Evolutionary conservation across 306 rosid genomes (phyloP).

Genomic region (Alnus rubra): DNA sequence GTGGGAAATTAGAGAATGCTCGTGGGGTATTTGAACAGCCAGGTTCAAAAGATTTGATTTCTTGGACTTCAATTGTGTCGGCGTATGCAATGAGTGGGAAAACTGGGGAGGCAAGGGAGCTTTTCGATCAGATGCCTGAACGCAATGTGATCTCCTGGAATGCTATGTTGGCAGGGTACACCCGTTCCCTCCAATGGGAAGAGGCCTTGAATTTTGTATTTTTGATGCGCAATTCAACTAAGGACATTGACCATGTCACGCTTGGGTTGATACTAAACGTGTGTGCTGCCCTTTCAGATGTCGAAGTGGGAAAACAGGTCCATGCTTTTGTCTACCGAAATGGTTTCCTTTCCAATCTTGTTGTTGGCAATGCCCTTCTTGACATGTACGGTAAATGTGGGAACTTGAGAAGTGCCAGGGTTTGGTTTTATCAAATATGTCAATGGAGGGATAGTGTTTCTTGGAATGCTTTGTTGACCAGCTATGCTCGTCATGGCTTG

Average conservation of each 20-base stretch:
- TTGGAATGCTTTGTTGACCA: conserved; percentile 65
- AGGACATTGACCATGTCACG: conserved; percentile 50
- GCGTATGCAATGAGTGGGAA: conserved; percentile 63
- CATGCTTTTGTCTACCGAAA: conserved; percentile 63
- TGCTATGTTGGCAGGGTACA: conserved; percentile 75
- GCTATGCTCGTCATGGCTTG: conserved; percentile 48
- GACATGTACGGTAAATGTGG: conserved; percentile 86
- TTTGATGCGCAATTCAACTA: conserved; percentile 43
- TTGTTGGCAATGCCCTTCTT: conserved; percentile 69
- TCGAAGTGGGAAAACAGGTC: conserved; percentile 63
- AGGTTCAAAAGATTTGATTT: conserved; percentile 53
- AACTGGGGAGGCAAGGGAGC: conserved; percentile 50
- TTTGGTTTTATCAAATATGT: conserved; percentile 64
- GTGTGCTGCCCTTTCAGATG: conserved; percentile 51
- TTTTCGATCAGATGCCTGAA: conserved; percentile 68
- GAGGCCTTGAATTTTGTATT: conserved; percentile 53
- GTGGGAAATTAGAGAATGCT: conserved; percentile 55
- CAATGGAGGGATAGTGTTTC: conserved; percentile 61
- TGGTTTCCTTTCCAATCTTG: conserved; percentile 43
- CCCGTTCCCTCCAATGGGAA: conserved; percentile 39
- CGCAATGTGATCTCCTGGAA: conserved; percentile 77
- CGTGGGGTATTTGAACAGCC: conserved; percentile 50
- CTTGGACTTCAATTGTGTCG: conserved; percentile 70
- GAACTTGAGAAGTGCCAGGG: conserved; percentile 54
- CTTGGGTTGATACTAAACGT: conserved; percentile 58